These are phyloP conservation scores for Brasenia schreberi DNA, from an alignment of 164 flowering plant genomes.

Conservation along the genomic window DNA sequence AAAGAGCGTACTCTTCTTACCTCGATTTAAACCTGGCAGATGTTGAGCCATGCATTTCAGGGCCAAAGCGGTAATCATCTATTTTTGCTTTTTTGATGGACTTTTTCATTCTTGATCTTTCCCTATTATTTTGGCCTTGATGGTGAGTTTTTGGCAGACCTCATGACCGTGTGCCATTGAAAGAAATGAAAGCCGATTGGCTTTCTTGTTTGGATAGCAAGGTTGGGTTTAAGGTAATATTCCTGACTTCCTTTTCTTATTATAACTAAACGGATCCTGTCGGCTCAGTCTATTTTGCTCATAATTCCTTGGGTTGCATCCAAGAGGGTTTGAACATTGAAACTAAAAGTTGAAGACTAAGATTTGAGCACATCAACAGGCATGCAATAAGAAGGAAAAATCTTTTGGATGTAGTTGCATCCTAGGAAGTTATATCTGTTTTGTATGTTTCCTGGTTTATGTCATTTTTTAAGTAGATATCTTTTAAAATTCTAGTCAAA, in stretches of 20 bases:
- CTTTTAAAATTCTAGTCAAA: too few species aligned
- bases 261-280: too few species aligned
- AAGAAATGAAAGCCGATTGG: constrained; percentile 83
- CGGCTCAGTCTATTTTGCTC: too few species aligned
- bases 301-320: too few species aligned
- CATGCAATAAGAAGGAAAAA: too few species aligned
- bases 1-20: constrained; percentile 54
- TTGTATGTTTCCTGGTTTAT: too few species aligned
- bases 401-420: too few species aligned
- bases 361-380: too few species aligned
- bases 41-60: constrained; percentile 77
- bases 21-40: constrained; percentile 51
- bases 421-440: too few species aligned
- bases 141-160: constrained; percentile 31
- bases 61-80: constrained; percentile 54
- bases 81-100: not conserved
- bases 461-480: too few species aligned
- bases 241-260: not conserved
- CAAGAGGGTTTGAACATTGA: too few species aligned
- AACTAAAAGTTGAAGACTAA: too few species aligned
- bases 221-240: constrained; percentile 77
- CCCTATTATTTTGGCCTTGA: not conserved
- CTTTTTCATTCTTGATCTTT: not conserved
- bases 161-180: constrained; percentile 75
- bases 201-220: constrained; percentile 65